phyloP scores from a whole-genome alignment of 1,284 basidiomycete genomes.

The Boletus calvinii region DNA sequence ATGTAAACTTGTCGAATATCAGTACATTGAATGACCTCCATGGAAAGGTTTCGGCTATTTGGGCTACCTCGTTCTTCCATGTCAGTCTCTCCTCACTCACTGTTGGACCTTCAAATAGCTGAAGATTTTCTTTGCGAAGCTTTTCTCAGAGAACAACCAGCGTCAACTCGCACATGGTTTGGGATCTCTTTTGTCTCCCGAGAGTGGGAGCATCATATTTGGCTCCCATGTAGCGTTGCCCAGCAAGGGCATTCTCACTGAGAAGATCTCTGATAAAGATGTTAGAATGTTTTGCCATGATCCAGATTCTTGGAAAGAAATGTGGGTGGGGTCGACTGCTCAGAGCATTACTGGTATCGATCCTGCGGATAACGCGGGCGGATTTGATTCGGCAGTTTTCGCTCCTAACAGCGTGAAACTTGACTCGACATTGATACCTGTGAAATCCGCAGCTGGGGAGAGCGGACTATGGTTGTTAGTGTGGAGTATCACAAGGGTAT shows the following conservation, averaged over 20 bases:
- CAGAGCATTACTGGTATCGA: background rate
- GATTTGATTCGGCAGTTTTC: constrained; percentile 10
- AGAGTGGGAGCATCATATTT: constrained; percentile 40
- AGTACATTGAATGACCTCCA: constrained; percentile 37
- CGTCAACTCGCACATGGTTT: constrained; percentile 34
- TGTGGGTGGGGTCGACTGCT: constrained; percentile 15
- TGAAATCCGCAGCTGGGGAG: background rate
- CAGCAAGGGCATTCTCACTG: constrained; percentile 8
- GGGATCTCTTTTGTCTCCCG: constrained; percentile 37
- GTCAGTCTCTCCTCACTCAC: constrained; percentile 27
- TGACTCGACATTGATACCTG: background rate
- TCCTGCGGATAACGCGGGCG: background rate
- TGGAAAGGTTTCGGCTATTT: constrained; percentile 39
- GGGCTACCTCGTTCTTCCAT: constrained; percentile 43
- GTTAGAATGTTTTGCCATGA: constrained; percentile 21
- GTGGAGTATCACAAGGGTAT: constrained; percentile 21
- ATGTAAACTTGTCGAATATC: constrained; percentile 28
- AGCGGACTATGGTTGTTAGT: constrained; percentile 2
- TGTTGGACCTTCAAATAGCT: background rate
- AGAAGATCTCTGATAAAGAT: constrained; percentile 2
- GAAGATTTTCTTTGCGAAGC: constrained; percentile 22
- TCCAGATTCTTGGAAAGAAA: constrained; percentile 22
- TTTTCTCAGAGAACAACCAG: constrained; percentile 42
- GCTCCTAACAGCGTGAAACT: constrained; percentile 8
- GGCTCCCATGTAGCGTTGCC: constrained; percentile 30